Conservation (phyloP, 2,329 filamentous ascomycete genomes). For the Xylariomycetidae sp. region DNA sequence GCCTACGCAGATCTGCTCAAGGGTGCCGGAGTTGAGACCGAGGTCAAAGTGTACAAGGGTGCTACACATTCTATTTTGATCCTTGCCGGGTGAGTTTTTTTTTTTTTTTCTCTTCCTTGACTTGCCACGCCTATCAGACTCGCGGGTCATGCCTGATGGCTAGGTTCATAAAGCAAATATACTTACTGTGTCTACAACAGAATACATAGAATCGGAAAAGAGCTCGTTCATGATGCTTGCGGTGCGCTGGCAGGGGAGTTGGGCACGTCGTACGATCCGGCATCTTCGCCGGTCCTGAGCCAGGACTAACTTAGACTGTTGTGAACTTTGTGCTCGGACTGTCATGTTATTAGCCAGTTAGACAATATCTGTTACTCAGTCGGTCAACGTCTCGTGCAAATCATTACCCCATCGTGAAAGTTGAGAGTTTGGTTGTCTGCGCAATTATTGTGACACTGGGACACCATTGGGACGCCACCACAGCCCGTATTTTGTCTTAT, state of each 20-base stretch:
- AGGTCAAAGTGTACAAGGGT: conserved; percentile 6
- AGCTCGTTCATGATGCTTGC: neutral
- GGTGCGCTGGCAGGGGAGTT: neutral
- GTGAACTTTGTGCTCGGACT: no score
- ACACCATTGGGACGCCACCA: no score
- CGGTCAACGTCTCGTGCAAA: no score
- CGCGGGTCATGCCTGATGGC: neutral
- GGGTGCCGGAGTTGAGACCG: conserved; percentile 6
- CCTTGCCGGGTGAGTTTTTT: conserved; percentile 7
- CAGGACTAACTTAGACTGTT: no score
- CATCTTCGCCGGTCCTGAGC: neutral
- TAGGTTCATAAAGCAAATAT: neutral
- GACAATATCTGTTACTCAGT: no score
- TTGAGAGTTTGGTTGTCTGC: no score
- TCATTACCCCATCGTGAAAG: no score
- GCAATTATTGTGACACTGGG: no score
- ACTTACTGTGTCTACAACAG: neutral
- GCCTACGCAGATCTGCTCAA: conserved; percentile 23
- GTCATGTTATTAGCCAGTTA: no score
- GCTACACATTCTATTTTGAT: conserved; percentile 6
- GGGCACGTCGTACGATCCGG: neutral
- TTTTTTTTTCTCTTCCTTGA: no score
- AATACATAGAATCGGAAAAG: neutral
- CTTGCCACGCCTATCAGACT: no score
- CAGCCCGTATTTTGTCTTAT: no score